Conservation (phyloP, 345 rosid genomes). For the Eucalyptus pauciflora region DNA sequence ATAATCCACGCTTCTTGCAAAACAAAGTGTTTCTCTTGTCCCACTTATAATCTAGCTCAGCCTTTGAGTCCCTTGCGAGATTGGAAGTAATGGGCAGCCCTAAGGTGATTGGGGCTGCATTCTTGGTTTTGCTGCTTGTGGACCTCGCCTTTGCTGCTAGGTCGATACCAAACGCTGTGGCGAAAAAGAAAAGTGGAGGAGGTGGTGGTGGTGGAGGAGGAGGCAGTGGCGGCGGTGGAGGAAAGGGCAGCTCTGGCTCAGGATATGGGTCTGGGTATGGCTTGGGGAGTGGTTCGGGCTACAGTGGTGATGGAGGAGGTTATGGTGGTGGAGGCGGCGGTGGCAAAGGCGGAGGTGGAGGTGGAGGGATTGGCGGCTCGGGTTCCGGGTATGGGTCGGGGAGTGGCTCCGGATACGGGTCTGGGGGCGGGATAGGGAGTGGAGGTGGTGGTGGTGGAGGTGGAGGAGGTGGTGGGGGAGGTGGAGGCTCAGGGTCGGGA, state of each 20-base stretch:
- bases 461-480: slow-evolving; percentile 5
- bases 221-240: slow-evolving; percentile 26
- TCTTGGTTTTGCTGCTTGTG: background rate
- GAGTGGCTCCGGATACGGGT: slow-evolving; percentile 13
- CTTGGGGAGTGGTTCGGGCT: slow-evolving; percentile 10
- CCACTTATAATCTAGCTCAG: background rate
- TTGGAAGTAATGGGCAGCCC: background rate
- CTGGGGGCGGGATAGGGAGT: background rate
- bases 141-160: slow-evolving; percentile 6
- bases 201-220: slow-evolving; percentile 21
- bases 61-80: background rate
- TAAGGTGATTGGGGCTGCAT: background rate
- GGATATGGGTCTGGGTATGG: slow-evolving; percentile 19
- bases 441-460: slow-evolving; percentile 11
- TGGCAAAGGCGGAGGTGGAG: slow-evolving; percentile 10
- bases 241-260: background rate
- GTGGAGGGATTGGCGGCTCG: background rate
- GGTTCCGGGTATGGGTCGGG: slow-evolving; percentile 24
- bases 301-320: slow-evolving; percentile 19
- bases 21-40: background rate
- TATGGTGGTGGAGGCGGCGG: slow-evolving; percentile 18
- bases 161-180: background rate
- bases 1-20: background rate
- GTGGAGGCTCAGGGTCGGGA: background rate
- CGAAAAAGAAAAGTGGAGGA: slow-evolving; percentile 17